Percentiles rank a stretch among this genome's conserved stretches.
phyloP scores from a whole-genome alignment of 2,329 filamentous ascomycete genomes.

The Aureobasidium melanogenum region DNA sequence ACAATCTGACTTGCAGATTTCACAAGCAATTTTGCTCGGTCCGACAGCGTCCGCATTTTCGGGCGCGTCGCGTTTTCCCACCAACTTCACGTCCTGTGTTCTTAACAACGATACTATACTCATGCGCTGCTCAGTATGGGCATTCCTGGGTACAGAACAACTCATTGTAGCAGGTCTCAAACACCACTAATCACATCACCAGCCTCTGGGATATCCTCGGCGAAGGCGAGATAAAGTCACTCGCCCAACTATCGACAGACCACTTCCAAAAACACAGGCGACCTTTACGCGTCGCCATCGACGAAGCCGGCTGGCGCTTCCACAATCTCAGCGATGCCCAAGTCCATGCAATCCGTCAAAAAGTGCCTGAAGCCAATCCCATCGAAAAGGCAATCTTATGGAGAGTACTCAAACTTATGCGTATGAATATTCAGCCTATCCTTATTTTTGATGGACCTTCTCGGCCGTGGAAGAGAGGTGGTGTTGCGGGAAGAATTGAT shows the following conservation, averaged over 20 bases:
- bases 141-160: conserved; percentile 10
- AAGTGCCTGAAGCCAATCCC: conserved; percentile 30
- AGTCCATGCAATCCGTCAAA: conserved; percentile 28
- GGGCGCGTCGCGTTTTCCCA: conserved; percentile 1
- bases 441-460: conserved; percentile 48
- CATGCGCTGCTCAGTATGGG: conserved; percentile 7
- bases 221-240: conserved; percentile 25
- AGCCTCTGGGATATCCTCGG: conserved; percentile 32
- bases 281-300: conserved; percentile 34
- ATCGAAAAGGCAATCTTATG: conserved; percentile 35
- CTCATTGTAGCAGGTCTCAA: neutral
- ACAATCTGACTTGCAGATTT: too few relatives aligned
- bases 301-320: conserved; percentile 38
- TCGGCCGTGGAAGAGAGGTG: conserved; percentile 29
- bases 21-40: neutral
- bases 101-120: neutral
- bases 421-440: conserved; percentile 42
- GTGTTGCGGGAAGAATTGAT: conserved; percentile 25
- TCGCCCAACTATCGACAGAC: conserved; percentile 31
- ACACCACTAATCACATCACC: neutral
- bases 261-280: conserved; percentile 27
- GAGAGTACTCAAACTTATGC: conserved; percentile 37
- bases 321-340: conserved; percentile 30
- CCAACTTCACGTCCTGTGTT: neutral
- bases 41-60: neutral